phyloP scores from a whole-genome alignment of 768 basidiomycete genomes.

The Pleurotus platypus region DNA sequence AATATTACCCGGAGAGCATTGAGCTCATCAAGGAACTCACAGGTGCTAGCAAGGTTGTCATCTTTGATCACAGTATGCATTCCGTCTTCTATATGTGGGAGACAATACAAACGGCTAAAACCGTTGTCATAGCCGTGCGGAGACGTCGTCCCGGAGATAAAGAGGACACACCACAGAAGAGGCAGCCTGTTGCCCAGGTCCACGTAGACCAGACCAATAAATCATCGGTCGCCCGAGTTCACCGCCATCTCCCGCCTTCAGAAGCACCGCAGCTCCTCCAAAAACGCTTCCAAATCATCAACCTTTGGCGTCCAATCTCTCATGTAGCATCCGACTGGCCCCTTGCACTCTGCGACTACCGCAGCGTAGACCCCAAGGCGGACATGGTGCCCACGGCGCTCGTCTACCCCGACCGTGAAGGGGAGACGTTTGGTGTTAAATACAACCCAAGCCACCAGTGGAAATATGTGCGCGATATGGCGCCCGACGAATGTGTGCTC shows the following conservation, averaged over 20 bases:
- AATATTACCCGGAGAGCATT: slow-evolving; percentile 61
- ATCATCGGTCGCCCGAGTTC: slow-evolving; percentile 42
- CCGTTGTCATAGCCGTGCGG: slow-evolving; percentile 34
- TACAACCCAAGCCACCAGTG: slow-evolving; percentile 46
- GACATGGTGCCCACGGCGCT: slow-evolving; percentile 44
- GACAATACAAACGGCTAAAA: not conserved
- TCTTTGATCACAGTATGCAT: slow-evolving; percentile 62
- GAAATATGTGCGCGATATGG: slow-evolving; percentile 47
- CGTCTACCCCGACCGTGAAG: slow-evolving; percentile 45
- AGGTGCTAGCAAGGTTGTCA: slow-evolving; percentile 55
- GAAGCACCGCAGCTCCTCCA: slow-evolving; percentile 41
- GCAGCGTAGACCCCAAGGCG: slow-evolving; percentile 34
- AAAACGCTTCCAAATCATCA: slow-evolving; percentile 55
- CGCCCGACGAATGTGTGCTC: slow-evolving; percentile 44
- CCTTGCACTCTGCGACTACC: slow-evolving; percentile 47
- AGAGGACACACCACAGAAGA: slow-evolving; percentile 31
- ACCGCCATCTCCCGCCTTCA: slow-evolving; percentile 43
- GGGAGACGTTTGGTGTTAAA: slow-evolving; percentile 46
- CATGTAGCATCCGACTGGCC: slow-evolving; percentile 48
- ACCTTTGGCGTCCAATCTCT: slow-evolving; percentile 56
- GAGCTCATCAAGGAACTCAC: slow-evolving; percentile 57
- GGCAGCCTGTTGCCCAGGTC: slow-evolving; percentile 41
- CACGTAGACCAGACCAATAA: slow-evolving; percentile 53
- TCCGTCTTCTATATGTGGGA: not conserved
- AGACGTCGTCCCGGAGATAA: slow-evolving; percentile 33